phyloP scores from a whole-genome alignment of 305 asterid species.

The Rubia balearica region DNA sequence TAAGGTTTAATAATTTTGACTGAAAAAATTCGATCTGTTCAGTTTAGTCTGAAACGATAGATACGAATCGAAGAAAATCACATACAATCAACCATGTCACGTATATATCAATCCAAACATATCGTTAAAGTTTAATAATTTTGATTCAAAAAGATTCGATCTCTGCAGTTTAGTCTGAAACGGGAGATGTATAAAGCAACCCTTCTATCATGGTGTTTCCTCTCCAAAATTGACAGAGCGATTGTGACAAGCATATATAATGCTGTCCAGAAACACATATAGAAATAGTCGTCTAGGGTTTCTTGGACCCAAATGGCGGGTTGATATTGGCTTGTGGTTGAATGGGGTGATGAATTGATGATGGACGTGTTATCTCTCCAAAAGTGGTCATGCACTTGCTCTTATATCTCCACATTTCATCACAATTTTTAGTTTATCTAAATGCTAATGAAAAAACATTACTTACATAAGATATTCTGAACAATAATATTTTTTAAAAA shows the following conservation, averaged over 20 bases:
- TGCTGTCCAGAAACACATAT: background rate
- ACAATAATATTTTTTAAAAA: too few relatives aligned
- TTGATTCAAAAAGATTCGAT: background rate
- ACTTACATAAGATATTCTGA: too few relatives aligned
- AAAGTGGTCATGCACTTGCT: conserved; percentile 12
- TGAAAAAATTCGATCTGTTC: too few relatives aligned
- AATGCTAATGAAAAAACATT: background rate
- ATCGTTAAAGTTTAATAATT: too few relatives aligned
- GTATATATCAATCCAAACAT: too few relatives aligned
- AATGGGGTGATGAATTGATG: conserved; percentile 4
- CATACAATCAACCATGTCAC: too few relatives aligned
- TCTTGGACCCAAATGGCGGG: background rate
- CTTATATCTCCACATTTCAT: conserved; percentile 3
- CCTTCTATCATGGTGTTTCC: background rate
- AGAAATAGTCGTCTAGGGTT: background rate
- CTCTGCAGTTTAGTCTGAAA: too few relatives aligned
- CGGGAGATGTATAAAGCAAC: too few relatives aligned
- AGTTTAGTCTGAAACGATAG: too few relatives aligned
- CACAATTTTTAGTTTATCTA: background rate
- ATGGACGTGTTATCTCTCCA: background rate
- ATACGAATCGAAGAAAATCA: too few relatives aligned
- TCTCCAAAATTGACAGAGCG: background rate
- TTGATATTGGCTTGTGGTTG: background rate
- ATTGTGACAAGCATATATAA: conserved; percentile 11
- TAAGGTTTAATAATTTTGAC: too few relatives aligned